phyloP scores from a whole-genome alignment of 2,329 filamentous ascomycete species.

The Penicillium polonicum region DNA sequence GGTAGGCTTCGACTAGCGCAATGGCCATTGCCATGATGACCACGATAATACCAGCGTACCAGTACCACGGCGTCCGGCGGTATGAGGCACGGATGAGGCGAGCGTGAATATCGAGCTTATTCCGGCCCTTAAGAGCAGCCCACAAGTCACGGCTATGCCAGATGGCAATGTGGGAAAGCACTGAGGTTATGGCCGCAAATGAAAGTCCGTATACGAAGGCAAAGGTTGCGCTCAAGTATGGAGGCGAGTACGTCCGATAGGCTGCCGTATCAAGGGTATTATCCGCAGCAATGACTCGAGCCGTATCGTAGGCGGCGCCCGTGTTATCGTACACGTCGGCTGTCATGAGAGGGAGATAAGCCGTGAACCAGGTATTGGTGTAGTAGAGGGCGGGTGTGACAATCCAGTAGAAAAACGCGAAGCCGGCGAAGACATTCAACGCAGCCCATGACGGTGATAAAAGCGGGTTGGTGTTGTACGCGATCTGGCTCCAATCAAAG shows the following conservation, averaged over 20 bases:
- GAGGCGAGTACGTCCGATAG: slow-evolving; percentile 63
- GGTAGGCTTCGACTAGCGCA: slow-evolving; percentile 42
- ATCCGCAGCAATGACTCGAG: slow-evolving; percentile 53
- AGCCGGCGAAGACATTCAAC: slow-evolving; percentile 41
- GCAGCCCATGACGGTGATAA: slow-evolving; percentile 40
- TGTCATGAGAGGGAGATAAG: slow-evolving; percentile 31
- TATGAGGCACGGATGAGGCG: slow-evolving; percentile 42
- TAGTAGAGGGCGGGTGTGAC: slow-evolving; percentile 36
- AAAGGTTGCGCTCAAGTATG: slow-evolving; percentile 61
- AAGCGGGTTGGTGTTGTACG: slow-evolving; percentile 37
- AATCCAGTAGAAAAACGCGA: slow-evolving; percentile 38
- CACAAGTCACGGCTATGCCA: slow-evolving; percentile 34
- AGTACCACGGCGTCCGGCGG: slow-evolving; percentile 43
- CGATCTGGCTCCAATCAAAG: slow-evolving; percentile 37
- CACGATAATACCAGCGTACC: slow-evolving; percentile 42
- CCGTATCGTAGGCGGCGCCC: slow-evolving; percentile 58
- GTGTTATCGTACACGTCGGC: slow-evolving; percentile 40
- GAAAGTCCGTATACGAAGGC: slow-evolving; percentile 55
- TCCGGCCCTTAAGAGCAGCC: slow-evolving; percentile 33
- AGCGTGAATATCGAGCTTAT: slow-evolving; percentile 44
- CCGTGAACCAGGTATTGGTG: slow-evolving; percentile 32
- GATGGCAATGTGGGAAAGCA: slow-evolving; percentile 31
- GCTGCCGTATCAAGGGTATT: slow-evolving; percentile 58
- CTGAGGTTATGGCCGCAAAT: slow-evolving; percentile 62
- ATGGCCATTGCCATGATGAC: slow-evolving; percentile 32